phyloP scores from a whole-genome alignment of 805 yeast genomes.

The Candida pseudoglaebosa region DNA sequence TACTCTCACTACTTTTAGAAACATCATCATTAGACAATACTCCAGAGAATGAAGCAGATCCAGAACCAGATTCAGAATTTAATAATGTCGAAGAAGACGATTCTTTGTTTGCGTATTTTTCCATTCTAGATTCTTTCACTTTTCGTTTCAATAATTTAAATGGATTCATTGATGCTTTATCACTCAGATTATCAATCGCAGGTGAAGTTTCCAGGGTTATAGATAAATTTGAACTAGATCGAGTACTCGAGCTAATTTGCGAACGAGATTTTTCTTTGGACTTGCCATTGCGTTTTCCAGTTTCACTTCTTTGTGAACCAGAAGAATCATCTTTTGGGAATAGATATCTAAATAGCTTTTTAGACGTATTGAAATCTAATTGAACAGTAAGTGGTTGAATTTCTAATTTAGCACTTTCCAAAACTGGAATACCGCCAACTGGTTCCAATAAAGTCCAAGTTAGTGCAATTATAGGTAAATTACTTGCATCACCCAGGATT shows the following conservation, averaged over 20 bases:
- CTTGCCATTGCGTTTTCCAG: constrained; percentile 1
- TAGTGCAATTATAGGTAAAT: constrained; percentile 23
- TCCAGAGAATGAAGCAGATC: constrained; percentile 1
- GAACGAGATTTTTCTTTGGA: neutral
- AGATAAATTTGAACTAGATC: neutral
- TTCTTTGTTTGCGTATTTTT: too few species aligned
- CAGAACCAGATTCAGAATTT: constrained; percentile 6
- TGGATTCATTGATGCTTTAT: constrained; percentile 7
- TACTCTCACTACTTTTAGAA: constrained; percentile 4
- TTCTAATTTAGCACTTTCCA: constrained; percentile 57
- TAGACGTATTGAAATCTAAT: constrained; percentile 68
- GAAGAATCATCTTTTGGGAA: constrained; percentile 51
- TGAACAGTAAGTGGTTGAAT: constrained; percentile 68
- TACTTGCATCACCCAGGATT: constrained; percentile 12
- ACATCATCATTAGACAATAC: constrained; percentile 1
- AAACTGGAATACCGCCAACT: constrained; percentile 86
- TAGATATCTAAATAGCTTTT: constrained; percentile 59
- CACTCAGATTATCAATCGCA: neutral
- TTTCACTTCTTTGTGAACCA: neutral
- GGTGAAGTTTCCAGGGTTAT: neutral
- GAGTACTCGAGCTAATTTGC: neutral
- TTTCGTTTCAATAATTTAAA: constrained; percentile 9
- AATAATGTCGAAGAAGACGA: constrained; percentile 7
- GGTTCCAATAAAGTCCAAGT: constrained; percentile 80
- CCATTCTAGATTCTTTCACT: constrained; percentile 2